Percentiles rank a stretch among this genome's conserved stretches.
Evolutionary conservation across 768 basidiomycete species (phyloP).

Genomic region (Candolleomyces aberdarensis): DNA sequence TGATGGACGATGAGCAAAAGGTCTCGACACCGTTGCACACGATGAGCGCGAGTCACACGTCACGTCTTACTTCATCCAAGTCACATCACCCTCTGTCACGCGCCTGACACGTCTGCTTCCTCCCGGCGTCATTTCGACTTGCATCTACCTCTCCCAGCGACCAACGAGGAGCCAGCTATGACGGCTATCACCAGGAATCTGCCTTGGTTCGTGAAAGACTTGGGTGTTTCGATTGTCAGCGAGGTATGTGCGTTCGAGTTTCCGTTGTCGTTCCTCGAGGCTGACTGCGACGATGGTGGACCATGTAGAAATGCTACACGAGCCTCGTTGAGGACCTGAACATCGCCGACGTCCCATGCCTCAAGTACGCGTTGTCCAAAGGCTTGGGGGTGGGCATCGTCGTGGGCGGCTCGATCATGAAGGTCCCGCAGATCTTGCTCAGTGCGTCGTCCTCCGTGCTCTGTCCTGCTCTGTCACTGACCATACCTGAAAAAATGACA

Average conservation of each 20-base stretch:
- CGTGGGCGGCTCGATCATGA: slow-evolving; percentile 90
- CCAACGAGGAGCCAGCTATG: slow-evolving; percentile 47
- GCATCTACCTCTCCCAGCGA: too few relatives aligned
- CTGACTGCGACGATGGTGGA: neutral
- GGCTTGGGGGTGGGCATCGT: slow-evolving; percentile 92
- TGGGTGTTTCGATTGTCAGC: slow-evolving; percentile 80
- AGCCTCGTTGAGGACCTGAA: slow-evolving; percentile 86
- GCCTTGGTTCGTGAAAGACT: slow-evolving; percentile 81
- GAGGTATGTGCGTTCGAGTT: slow-evolving; percentile 43
- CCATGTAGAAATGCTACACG: slow-evolving; percentile 91
- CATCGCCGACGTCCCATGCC: slow-evolving; percentile 70
- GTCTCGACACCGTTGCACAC: too few relatives aligned
- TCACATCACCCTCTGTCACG: too few relatives aligned
- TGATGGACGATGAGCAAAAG: too few relatives aligned
- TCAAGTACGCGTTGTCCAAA: slow-evolving; percentile 91
- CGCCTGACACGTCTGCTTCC: too few relatives aligned
- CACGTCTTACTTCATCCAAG: too few relatives aligned
- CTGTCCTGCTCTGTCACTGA: slow-evolving; percentile 1
- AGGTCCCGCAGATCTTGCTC: slow-evolving; percentile 88
- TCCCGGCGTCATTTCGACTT: too few relatives aligned
- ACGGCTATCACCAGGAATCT: slow-evolving; percentile 77
- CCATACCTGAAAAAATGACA: too few relatives aligned
- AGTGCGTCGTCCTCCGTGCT: slow-evolving; percentile 45
- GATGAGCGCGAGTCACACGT: too few relatives aligned
- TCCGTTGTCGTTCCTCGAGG: neutral